Evolutionary conservation across 2,329 filamentous ascomycete species (phyloP).

Genomic region (Apiospora arundinis): DNA sequence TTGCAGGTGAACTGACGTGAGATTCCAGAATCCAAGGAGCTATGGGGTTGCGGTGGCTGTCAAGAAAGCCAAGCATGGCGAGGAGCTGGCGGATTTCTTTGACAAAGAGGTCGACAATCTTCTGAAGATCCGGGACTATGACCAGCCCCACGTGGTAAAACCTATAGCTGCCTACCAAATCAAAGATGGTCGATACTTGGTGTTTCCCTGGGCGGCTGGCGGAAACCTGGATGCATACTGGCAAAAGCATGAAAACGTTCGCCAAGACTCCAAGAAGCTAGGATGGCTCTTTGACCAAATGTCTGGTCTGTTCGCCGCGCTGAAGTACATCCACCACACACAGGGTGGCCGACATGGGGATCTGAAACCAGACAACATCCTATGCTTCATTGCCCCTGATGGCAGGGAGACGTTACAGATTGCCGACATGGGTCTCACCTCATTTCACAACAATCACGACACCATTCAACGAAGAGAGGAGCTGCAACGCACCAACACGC

Average conservation of each 20-base stretch:
- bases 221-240: conserved; percentile 27
- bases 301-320: conserved; percentile 6
- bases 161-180: conserved; percentile 26
- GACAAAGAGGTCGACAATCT: conserved; percentile 21
- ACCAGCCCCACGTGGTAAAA: conserved; percentile 26
- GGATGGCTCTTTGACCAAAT: conserved; percentile 25
- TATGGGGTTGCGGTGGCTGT: conserved; percentile 3
- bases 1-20: neutral
- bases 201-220: conserved; percentile 31
- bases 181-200: conserved; percentile 15
- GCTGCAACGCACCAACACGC: conserved; percentile 13
- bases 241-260: neutral
- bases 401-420: conserved; percentile 24
- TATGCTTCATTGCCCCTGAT: conserved; percentile 17
- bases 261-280: conserved; percentile 9
- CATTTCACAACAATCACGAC: conserved; percentile 22
- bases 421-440: conserved; percentile 29
- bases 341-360: conserved; percentile 28
- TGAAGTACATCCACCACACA: conserved; percentile 22
- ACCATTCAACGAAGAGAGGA: conserved; percentile 15
- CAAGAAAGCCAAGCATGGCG: conserved; percentile 19
- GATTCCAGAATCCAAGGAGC: neutral
- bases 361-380: conserved; percentile 31
- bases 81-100: neutral
- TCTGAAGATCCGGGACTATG: conserved; percentile 6